Conservation (phyloP, 192 early-diverging fungal species). For the Rhizophagus sp. region DNA sequence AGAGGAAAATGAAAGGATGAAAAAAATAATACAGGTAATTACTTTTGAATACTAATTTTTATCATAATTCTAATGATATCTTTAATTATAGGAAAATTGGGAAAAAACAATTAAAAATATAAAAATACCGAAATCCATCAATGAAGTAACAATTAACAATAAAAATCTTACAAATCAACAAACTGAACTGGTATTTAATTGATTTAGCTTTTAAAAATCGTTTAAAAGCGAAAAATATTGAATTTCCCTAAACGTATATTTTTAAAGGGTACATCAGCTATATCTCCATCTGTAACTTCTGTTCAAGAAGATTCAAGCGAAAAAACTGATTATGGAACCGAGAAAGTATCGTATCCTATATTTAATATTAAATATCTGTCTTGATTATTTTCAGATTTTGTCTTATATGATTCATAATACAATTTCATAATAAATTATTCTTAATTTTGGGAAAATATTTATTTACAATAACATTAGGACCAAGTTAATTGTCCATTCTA, state of each 20-base stretch:
- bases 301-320: not conserved
- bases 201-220: not conserved
- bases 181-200: not conserved
- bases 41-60: not conserved
- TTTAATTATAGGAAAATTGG: constrained; percentile 32
- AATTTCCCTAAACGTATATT: not conserved
- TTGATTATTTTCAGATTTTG: not conserved
- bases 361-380: not conserved
- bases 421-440: not conserved
- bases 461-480: constrained; percentile 14
- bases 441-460: not conserved
- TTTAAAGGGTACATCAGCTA: not conserved
- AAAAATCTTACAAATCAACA: not conserved
- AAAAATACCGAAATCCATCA: not conserved
- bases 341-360: constrained; percentile 33
- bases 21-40: constrained; percentile 33
- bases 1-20: constrained; percentile 29
- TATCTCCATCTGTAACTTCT: not conserved
- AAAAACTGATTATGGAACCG: constrained; percentile 26
- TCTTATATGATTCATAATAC: not conserved
- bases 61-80: not conserved
- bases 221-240: not conserved
- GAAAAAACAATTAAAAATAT: constrained; percentile 33
- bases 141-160: not conserved
- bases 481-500: constrained; percentile 42